Evolutionary conservation across 768 basidiomycete genomes (phyloP), one percentile per base, ranked within the genome.

Genomic region (Kwoniella sp.): DNA sequence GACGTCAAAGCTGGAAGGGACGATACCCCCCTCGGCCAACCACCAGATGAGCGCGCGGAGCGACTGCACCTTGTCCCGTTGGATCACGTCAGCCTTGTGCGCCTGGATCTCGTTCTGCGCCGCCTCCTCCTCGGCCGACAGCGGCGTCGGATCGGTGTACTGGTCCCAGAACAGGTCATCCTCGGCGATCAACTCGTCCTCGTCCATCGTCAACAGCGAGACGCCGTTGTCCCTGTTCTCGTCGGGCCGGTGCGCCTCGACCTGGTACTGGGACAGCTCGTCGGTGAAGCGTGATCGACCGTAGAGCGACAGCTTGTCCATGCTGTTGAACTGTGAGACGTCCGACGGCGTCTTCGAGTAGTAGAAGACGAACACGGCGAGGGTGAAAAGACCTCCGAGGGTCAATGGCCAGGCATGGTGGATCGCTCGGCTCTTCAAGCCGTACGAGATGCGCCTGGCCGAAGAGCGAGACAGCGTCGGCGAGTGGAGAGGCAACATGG

Each of bases 161-260:
- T 57, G 46, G 12, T 60, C 54, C 46, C 51, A 65, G 44, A 61
- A 67, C 14, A 67, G 39, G 40, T 70, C 69, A 34, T 70, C 69
- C 37, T 70, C 69, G 1, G 65, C 65, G 15, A 70, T 57, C 15
- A 67, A 45, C 29, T 70, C 69, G 6, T 70, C 69, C 39, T 62
- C 61, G 43, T 64, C 59, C 25, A 51, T 34, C 19, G 46, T 39
- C 14, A 63, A 39, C n/a, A 62, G 34, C 2, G 54, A 60, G 14
- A 63, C 37, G 22, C 65, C 67, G 36, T 65, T 60, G 20, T 38
- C 43, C 3, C 26, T 12, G 2, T 52, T 45, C 5, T 8, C 28
- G 15, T 50, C 56, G 7, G 56, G 56, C 25, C 28, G 29, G 25
- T 46, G 44, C 3, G n/a, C 25, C 11, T n/a, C 31, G 15, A 46